phyloP scores from a whole-genome alignment of 2,329 filamentous ascomycete species.

The Aspergillus flavus region DNA sequence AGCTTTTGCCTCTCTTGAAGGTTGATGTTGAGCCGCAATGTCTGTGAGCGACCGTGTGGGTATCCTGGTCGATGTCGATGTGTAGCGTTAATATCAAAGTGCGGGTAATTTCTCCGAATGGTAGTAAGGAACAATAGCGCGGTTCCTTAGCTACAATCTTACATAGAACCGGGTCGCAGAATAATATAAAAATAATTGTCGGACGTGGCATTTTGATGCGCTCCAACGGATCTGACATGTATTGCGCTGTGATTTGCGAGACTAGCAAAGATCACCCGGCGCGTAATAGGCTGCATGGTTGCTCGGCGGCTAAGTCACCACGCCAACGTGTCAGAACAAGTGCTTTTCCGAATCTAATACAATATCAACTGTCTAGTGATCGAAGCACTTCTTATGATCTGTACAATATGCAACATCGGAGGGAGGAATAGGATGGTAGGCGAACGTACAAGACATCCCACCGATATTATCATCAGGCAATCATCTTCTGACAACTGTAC shows the following conservation, averaged over 20 bases:
- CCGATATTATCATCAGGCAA: background rate
- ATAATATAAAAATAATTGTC: background rate
- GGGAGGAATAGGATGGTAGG: background rate
- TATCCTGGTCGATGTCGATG: background rate
- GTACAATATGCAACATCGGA: background rate
- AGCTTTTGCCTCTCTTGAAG: rapidly evolving
- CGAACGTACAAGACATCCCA: background rate
- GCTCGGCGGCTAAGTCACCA: background rate
- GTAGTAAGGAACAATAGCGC: background rate
- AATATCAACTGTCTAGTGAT: background rate
- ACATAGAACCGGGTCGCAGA: background rate
- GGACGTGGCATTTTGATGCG: background rate
- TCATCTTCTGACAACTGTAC: background rate
- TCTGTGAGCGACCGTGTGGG: rapidly evolving
- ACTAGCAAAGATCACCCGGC: rapidly evolving
- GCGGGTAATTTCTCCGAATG: background rate
- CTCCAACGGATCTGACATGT: background rate
- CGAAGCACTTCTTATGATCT: background rate
- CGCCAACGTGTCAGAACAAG: background rate
- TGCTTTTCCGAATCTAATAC: no score
- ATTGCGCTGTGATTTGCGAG: background rate
- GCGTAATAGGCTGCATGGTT: background rate
- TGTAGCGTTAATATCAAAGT: background rate
- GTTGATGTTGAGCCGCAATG: background rate
- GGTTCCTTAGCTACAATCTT: background rate